Evolutionary conservation across 331 rosid species (phyloP).

Genomic region (Malus hybrid): DNA sequence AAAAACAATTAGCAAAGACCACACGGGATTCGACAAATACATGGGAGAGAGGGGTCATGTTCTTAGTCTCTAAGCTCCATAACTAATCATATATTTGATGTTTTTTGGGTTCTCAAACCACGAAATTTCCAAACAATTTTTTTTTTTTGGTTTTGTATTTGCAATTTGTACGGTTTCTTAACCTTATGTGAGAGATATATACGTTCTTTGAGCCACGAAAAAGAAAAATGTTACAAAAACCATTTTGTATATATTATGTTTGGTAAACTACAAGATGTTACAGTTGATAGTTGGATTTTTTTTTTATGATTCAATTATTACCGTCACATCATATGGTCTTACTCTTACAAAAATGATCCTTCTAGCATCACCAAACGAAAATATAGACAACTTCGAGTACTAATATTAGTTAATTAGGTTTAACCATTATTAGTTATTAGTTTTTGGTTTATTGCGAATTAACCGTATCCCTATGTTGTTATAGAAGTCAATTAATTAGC

Average conservation of each 20-base stretch:
- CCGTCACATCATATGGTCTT: no score
- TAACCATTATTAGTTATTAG: neutral
- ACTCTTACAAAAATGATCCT: no score
- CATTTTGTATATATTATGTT: no score
- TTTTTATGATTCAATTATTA: no score
- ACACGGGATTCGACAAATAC: slow-evolving; percentile 40
- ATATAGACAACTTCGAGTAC: slow-evolving; percentile 15
- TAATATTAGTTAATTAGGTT: neutral
- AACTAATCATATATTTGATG: neutral
- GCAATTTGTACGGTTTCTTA: slow-evolving; percentile 9
- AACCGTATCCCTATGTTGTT: slow-evolving; percentile 30
- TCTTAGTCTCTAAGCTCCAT: slow-evolving; percentile 4
- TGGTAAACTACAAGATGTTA: no score
- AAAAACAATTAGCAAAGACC: slow-evolving; percentile 24
- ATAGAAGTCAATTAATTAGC: slow-evolving; percentile 34
- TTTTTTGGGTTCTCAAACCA: slow-evolving; percentile 19
- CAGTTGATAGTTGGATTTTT: rapidly evolving
- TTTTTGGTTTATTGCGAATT: slow-evolving; percentile 23
- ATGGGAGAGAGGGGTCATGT: slow-evolving; percentile 3
- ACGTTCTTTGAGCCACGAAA: slow-evolving; percentile 57
- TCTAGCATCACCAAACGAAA: neutral
- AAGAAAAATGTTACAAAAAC: no score
- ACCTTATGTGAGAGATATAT: neutral
- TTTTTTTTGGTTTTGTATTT: neutral
- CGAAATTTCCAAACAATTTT: neutral